These are phyloP conservation scores for Nicotiana rustica DNA, from an alignment of 305 asterid genomes.

Conservation along the genomic window DNA sequence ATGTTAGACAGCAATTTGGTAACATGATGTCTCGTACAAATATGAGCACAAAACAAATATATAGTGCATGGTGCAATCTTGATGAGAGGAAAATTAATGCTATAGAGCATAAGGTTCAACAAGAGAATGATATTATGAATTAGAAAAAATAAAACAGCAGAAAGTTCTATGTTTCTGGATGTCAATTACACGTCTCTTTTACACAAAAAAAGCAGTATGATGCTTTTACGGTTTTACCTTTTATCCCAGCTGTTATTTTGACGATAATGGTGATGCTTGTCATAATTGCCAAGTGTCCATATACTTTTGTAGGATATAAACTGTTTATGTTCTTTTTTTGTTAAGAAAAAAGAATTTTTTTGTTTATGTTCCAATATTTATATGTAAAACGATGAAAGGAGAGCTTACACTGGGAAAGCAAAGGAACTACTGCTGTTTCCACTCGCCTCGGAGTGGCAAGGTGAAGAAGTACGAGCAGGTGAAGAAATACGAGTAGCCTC, in stretches of 20 bases:
- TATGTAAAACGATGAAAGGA: neutral
- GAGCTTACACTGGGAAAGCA: constrained; percentile 66
- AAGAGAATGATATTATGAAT: neutral
- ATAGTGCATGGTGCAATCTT: neutral
- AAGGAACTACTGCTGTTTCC: constrained; percentile 61
- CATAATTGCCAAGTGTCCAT: neutral
- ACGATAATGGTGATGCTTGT: neutral
- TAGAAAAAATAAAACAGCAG: neutral
- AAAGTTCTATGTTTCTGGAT: neutral
- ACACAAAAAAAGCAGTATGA: neutral
- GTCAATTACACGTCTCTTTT: neutral
- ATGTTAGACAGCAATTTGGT: no score
- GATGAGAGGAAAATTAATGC: neutral
- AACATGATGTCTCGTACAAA: no score
- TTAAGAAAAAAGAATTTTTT: neutral
- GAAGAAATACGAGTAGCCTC: constrained; percentile 35
- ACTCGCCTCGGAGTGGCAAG: constrained; percentile 52
- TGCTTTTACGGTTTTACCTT: constrained; percentile 13
- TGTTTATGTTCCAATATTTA: neutral
- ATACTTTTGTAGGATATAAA: neutral
- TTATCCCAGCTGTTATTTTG: neutral
- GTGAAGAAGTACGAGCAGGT: constrained; percentile 30
- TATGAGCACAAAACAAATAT: no score
- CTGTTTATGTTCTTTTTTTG: neutral
- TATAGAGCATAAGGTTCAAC: neutral